Percentiles rank a stretch among this genome's conserved stretches.
Evolutionary conservation across 371 early-diverging fungal genomes (phyloP).

Genomic region (Catenaria anguillulae): DNA sequence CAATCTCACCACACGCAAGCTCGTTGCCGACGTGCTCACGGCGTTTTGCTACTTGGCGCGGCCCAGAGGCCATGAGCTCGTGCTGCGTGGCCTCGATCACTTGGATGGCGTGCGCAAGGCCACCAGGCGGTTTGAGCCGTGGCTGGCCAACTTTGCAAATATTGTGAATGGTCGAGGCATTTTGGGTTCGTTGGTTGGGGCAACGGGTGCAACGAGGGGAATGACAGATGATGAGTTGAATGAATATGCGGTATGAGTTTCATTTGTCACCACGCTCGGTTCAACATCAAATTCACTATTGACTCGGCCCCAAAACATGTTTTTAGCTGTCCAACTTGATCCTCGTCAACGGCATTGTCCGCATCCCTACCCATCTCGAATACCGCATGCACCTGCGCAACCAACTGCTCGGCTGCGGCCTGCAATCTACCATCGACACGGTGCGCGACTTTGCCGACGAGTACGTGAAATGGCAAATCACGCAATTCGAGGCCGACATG

Average conservation of each 20-base stretch:
- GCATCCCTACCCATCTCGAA: conserved; percentile 61
- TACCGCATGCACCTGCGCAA: conserved; percentile 57
- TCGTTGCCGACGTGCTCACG: conserved; percentile 67
- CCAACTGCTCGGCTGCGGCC: conserved; percentile 55
- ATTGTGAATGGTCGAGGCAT: conserved; percentile 60
- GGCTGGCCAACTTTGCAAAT: conserved; percentile 50
- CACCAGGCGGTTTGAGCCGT: conserved; percentile 47
- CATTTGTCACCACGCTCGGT: too few relatives aligned
- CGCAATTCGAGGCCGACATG: conserved; percentile 3
- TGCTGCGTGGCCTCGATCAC: conserved; percentile 45
- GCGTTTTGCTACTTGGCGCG: conserved; percentile 66
- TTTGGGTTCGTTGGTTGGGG: conserved; percentile 65
- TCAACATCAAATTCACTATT: too few relatives aligned
- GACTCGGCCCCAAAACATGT: too few relatives aligned
- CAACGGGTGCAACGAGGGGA: conserved; percentile 35
- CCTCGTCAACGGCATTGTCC: conserved; percentile 62
- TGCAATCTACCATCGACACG: conserved; percentile 41
- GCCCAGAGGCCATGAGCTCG: conserved; percentile 59
- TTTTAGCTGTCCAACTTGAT: conserved; percentile 55
- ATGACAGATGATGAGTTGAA: conserved; percentile 47
- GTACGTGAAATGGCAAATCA: conserved; percentile 10
- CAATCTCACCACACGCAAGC: conserved; percentile 52
- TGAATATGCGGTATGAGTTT: conserved; percentile 40
- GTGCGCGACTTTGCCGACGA: conserved; percentile 9
- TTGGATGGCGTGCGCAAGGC: conserved; percentile 25